Conservation (phyloP, 2,329 filamentous ascomycete species). For the Aspergillus sp. region DNA sequence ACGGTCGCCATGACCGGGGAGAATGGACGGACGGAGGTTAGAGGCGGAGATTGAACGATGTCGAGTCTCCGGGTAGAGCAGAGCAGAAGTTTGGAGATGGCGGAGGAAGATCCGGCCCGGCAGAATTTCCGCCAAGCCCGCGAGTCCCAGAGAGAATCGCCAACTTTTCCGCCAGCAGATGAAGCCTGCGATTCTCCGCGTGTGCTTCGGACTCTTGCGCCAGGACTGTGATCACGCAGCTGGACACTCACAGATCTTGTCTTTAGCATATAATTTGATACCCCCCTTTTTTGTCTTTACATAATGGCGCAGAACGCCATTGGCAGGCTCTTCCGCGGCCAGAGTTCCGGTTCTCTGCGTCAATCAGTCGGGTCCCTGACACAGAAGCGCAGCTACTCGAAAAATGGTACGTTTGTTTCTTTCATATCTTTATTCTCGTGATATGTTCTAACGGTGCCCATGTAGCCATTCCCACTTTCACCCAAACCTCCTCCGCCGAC, state of each 20-base stretch:
- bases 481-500: constrained; percentile 39
- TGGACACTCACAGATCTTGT: not conserved
- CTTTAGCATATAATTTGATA: not conserved
- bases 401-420: constrained; percentile 27
- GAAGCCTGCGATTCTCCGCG: constrained; percentile 11
- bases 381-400: constrained; percentile 32
- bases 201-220: not conserved
- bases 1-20: constrained; percentile 61
- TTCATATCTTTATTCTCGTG: not conserved
- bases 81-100: constrained; percentile 16
- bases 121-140: constrained; percentile 41
- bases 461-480: constrained; percentile 40
- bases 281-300: not conserved
- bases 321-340: constrained; percentile 39
- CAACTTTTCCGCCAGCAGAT: constrained; percentile 29
- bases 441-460: not conserved
- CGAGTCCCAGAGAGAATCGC: constrained; percentile 20
- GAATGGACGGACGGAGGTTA: constrained; percentile 3
- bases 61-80: constrained; percentile 9
- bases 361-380: constrained; percentile 32
- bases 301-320: constrained; percentile 42
- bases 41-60: constrained; percentile 13
- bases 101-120: constrained; percentile 32
- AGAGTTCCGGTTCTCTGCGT: constrained; percentile 31
- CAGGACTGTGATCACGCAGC: not conserved